Base-by-base conservation (phyloP, 2,329 filamentous ascomycete species). In the Madurella mycetomatis region DNA sequence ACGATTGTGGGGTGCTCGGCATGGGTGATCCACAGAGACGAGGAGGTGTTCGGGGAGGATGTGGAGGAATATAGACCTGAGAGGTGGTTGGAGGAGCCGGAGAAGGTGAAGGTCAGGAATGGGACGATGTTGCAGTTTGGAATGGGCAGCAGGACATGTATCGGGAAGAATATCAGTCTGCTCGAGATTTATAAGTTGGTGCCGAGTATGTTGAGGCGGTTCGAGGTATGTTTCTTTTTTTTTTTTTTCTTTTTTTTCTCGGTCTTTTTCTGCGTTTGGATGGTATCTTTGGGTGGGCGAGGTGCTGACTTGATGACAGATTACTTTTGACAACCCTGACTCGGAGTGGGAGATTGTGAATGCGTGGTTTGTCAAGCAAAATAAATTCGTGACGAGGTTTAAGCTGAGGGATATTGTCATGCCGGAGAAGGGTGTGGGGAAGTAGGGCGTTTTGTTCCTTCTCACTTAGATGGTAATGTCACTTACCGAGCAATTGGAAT, bases 1-100 rank as follows among this genome's bases (percentile, higher is more conserved):
- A 89, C 87, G 0, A 85, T 88, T 55, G 86, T 90, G 0, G 88
- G 88, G 7, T 87, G 83, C 66, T 89, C 83, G 49, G 82, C 87
- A 0, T 91, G 87, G 87, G 82, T 90, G 15, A 74, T 92, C 34
- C 87, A 92, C 63, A 79, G 85, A 2, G 78, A 83, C 2, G 75
- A 77, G 5, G 82, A 85, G 51, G 74, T 91, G 31, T 92, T 88
- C 62, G 87, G 87, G 1, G 67, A 74, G 0, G 84, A 91, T 57
- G 81, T 82, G 0, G 83, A 90, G 43, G 69, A 66, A 0, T 92
- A 81, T 67, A 71, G 83, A 12, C 88, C 88, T 0, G 87, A 91
- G 69, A 70, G 88, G 42, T 90, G 87, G 79, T 64, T 83, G 2
- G 69, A 73, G 1, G 75, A 77, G 13, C 70, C 75, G 54, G 67